Percentiles rank a stretch among this genome's conserved stretches.
Evolutionary conservation across 1,284 basidiomycete genomes (phyloP).

Genomic region (Wolfiporia cocos): DNA sequence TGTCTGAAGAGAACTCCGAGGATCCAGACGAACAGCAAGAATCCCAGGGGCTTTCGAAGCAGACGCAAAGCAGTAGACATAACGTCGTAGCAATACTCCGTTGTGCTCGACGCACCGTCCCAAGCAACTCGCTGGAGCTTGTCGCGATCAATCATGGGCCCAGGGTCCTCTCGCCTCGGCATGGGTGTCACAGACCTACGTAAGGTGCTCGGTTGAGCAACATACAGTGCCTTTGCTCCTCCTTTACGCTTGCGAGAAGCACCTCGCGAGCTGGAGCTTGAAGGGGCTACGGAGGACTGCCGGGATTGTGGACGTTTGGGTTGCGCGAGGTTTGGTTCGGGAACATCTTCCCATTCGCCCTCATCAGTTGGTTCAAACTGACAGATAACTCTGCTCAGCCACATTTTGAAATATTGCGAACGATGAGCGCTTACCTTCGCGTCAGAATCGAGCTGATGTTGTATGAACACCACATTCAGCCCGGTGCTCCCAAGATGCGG

Average conservation of each 20-base stretch:
- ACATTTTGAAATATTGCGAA: no score
- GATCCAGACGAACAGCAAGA: constrained; percentile 47
- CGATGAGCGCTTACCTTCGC: no score
- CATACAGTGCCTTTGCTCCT: constrained; percentile 11
- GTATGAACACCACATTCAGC: no score
- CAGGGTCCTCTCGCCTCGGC: constrained; percentile 3
- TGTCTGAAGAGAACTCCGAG: constrained; percentile 35
- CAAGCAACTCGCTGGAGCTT: constrained; percentile 13
- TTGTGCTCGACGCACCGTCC: constrained; percentile 23
- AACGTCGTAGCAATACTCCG: constrained; percentile 40
- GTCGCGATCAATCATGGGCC: constrained; percentile 12
- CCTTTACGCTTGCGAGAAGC: no score
- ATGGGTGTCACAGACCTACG: no score
- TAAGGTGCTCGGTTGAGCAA: constrained; percentile 15
- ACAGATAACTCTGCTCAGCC: neutral
- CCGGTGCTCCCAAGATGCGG: no score
- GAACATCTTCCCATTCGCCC: constrained; percentile 18
- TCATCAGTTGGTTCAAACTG: constrained; percentile 3
- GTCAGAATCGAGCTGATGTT: no score
- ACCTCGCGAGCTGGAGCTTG: no score
- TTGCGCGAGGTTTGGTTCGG: constrained; percentile 5
- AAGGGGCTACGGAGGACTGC: no score
- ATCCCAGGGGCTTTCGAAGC: constrained; percentile 47
- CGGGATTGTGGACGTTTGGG: no score
- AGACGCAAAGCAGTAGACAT: constrained; percentile 38